Conservation (phyloP, 225 moss, liverwort and hornwort species). For the Polytrichum formosum region DNA sequence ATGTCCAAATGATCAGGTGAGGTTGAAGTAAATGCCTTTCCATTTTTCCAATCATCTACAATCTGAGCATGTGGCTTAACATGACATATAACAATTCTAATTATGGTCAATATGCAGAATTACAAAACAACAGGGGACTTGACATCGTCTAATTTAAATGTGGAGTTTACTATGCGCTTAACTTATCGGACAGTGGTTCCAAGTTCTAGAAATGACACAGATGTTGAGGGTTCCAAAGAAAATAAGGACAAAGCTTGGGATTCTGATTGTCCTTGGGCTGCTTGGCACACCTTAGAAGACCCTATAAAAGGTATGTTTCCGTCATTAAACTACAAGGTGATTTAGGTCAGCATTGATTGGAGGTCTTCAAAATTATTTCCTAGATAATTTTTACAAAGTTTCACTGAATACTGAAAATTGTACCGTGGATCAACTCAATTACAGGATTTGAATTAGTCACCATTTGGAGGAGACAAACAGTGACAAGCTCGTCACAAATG, state of each 20-base stretch:
- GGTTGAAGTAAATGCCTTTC: too few relatives aligned
- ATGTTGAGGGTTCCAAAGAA: constrained; percentile 57
- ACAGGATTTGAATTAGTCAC: constrained; percentile 92
- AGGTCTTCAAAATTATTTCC: background rate
- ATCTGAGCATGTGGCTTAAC: too few relatives aligned
- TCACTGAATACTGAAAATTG: too few relatives aligned
- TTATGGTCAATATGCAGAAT: constrained; percentile 46
- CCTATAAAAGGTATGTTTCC: constrained; percentile 71
- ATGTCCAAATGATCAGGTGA: too few relatives aligned
- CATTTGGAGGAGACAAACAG: constrained; percentile 67
- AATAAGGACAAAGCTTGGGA: constrained; percentile 70
- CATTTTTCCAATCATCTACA: too few relatives aligned
- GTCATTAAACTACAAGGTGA: too few relatives aligned
- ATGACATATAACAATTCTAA: too few relatives aligned
- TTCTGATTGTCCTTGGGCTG: constrained; percentile 82
- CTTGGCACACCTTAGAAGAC: constrained; percentile 85
- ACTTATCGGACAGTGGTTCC: constrained; percentile 75
- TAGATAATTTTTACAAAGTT: background rate
- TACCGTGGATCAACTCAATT: constrained; percentile 2
- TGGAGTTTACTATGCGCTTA: constrained; percentile 93
- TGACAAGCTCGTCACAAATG: constrained; percentile 74
- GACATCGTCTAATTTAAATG: constrained; percentile 56
- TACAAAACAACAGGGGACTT: constrained; percentile 76
- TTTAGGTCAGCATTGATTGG: background rate
- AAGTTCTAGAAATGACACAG: constrained; percentile 40